A percentile compares a stretch with the other conserved stretches of the same genome.
Evolutionary conservation across 2,329 filamentous ascomycete species (phyloP).

Genomic region (Alternaria incomplexa): DNA sequence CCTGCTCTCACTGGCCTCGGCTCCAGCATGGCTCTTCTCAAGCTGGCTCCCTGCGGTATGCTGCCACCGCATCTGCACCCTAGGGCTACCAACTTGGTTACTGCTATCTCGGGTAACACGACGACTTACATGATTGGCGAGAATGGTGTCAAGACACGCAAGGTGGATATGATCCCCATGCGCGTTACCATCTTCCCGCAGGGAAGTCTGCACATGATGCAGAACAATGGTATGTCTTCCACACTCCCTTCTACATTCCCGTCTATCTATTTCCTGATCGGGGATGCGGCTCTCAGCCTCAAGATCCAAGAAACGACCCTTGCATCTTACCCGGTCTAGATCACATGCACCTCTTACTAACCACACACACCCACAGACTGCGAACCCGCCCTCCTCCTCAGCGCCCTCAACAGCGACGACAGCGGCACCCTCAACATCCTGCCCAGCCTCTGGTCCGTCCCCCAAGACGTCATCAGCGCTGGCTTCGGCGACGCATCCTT

Average conservation of each 20-base stretch:
- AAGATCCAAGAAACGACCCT: neutral
- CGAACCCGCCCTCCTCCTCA: conserved; percentile 57
- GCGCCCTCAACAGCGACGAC: conserved; percentile 58
- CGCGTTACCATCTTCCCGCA: conserved; percentile 60
- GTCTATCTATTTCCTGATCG: neutral
- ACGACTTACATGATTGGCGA: conserved; percentile 60
- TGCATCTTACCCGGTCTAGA: neutral
- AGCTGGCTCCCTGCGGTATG: conserved; percentile 60
- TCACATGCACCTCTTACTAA: neutral
- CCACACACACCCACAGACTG: conserved; percentile 46
- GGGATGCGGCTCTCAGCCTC: neutral
- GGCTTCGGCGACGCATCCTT: conserved; percentile 50
- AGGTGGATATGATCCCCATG: conserved; percentile 50
- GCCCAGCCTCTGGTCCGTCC: conserved; percentile 52
- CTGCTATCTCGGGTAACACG: conserved; percentile 56
- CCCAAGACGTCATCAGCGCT: conserved; percentile 51
- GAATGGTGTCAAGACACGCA: conserved; percentile 56
- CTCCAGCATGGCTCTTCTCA: conserved; percentile 55
- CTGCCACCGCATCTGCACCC: conserved; percentile 60
- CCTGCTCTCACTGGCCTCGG: conserved; percentile 56
- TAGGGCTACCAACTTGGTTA: conserved; percentile 58
- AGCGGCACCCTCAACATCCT: conserved; percentile 58
- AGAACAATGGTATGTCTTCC: conserved; percentile 54
- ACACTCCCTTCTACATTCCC: neutral
- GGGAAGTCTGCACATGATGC: conserved; percentile 58